Conservation (phyloP, 2,329 filamentous ascomycete species). For the Aspergillus unguis region DNA sequence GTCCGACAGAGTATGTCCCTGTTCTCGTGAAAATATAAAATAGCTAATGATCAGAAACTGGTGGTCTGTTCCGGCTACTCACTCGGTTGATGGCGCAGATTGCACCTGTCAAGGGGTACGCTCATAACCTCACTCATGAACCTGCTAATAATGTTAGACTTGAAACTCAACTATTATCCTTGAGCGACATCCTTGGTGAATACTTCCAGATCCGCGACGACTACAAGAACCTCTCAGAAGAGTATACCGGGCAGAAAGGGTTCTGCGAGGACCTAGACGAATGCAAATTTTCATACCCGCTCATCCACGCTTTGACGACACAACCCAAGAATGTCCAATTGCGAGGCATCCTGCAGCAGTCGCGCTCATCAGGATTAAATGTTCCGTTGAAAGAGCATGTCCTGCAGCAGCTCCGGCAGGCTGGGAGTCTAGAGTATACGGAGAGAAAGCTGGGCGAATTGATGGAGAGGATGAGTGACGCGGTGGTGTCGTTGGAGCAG, state of each 20-base stretch:
- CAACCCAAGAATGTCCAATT: not conserved
- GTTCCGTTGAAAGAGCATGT: slow-evolving; percentile 1
- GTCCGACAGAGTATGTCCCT: slow-evolving; percentile 44
- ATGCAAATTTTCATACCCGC: slow-evolving; percentile 90
- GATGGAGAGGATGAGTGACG: slow-evolving; percentile 1
- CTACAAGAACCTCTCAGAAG: slow-evolving; percentile 16
- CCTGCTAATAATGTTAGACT: not conserved
- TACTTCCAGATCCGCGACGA: slow-evolving; percentile 70
- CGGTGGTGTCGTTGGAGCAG: not conserved
- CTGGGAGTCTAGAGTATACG: slow-evolving; percentile 6
- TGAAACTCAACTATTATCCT: slow-evolving; percentile 42
- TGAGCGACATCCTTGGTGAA: slow-evolving; percentile 77
- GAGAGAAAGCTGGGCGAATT: not conserved
- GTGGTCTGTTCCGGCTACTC: slow-evolving; percentile 77
- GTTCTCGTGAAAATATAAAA: not conserved
- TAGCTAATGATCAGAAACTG: slow-evolving; percentile 61
- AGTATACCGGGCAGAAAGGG: slow-evolving; percentile 79
- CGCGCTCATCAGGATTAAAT: not conserved
- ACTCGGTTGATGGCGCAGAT: slow-evolving; percentile 60
- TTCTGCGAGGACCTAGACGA: slow-evolving; percentile 90
- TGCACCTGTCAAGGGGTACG: slow-evolving; percentile 31
- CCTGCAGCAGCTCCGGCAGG: not conserved
- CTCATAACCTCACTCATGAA: not conserved
- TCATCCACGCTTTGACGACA: slow-evolving; percentile 76
- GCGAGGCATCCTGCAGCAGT: slow-evolving; percentile 1